Conservation (phyloP, 2,329 filamentous ascomycete species). For the Ascochyta lentis region DNA sequence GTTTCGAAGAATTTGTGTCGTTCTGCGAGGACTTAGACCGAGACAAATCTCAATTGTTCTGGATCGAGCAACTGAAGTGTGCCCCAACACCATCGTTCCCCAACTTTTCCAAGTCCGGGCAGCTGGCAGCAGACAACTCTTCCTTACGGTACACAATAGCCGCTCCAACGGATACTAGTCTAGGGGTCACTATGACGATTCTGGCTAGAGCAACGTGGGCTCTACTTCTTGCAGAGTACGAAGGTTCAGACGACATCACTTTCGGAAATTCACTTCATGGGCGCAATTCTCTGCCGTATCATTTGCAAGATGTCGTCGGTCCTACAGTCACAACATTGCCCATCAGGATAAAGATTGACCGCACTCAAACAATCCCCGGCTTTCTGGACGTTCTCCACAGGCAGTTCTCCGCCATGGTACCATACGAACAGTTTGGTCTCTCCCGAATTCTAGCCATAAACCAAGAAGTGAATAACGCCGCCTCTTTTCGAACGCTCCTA, state of each 20-base stretch:
- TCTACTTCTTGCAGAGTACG: conserved; percentile 1
- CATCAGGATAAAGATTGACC: background rate
- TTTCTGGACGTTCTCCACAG: background rate
- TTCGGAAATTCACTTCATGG: conserved; percentile 3
- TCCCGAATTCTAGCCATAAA: background rate
- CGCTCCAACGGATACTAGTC: background rate
- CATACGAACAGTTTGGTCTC: conserved; percentile 4
- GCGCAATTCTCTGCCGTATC: background rate
- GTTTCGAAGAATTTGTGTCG: background rate
- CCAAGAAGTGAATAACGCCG: background rate
- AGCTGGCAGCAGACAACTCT: background rate
- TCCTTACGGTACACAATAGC: background rate
- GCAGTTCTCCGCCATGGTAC: conserved; percentile 2
- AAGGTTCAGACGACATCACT: conserved; percentile 1
- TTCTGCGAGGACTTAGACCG: background rate
- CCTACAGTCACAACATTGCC: conserved; percentile 2
- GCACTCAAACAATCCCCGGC: background rate
- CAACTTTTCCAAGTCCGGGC: background rate
- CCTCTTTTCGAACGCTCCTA: background rate
- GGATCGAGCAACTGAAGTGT: background rate
- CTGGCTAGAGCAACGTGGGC: conserved; percentile 2
- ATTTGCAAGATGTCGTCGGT: background rate
- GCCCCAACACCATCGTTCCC: conserved; percentile 1
- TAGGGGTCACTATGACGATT: background rate
- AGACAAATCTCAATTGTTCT: background rate